phyloP scores from a whole-genome alignment of 2,329 filamentous ascomycete genomes.

The Myriosclerotinia scirpicola region DNA sequence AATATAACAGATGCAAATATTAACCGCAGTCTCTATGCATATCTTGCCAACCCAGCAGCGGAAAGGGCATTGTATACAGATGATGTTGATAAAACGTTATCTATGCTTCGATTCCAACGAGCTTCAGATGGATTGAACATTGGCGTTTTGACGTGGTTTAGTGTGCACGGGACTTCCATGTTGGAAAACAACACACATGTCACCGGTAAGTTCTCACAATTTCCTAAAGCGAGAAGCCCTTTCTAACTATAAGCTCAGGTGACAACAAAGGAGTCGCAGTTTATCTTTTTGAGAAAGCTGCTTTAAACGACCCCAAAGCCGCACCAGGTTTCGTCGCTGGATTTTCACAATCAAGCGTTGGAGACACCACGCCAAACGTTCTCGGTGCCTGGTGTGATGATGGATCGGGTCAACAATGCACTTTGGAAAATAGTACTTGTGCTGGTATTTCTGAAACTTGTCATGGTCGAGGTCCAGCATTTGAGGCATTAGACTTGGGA shows the following conservation, averaged over 20 bases:
- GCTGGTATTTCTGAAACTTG: conserved; percentile 55
- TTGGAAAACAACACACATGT: conserved; percentile 88
- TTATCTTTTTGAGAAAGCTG: conserved; percentile 74
- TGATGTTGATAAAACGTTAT: conserved; percentile 71
- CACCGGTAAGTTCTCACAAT: conserved; percentile 52
- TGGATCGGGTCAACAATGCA: conserved; percentile 69
- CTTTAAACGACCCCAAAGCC: conserved; percentile 55
- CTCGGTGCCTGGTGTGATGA: conserved; percentile 88
- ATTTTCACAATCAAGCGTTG: conserved; percentile 89
- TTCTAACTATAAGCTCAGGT: conserved; percentile 4
- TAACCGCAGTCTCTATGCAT: conserved; percentile 84
- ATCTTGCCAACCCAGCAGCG: conserved; percentile 76
- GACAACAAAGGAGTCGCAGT: conserved; percentile 93
- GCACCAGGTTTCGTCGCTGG: conserved; percentile 76
- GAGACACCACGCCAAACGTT: conserved; percentile 85
- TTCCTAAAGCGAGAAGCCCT: background rate
- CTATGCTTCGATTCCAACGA: conserved; percentile 74
- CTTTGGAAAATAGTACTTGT: conserved; percentile 81
- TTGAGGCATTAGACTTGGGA: conserved; percentile 66
- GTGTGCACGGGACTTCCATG: conserved; percentile 81
- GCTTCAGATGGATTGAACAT: conserved; percentile 72
- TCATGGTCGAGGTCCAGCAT: conserved; percentile 71
- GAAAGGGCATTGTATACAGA: conserved; percentile 68
- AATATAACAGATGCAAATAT: conserved; percentile 75
- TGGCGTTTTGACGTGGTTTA: conserved; percentile 80